Percentiles rank a stretch among this genome's conserved stretches.
These are phyloP conservation scores for Brassica incana DNA, from an alignment of 345 rosid genomes.

Conservation along the genomic window DNA sequence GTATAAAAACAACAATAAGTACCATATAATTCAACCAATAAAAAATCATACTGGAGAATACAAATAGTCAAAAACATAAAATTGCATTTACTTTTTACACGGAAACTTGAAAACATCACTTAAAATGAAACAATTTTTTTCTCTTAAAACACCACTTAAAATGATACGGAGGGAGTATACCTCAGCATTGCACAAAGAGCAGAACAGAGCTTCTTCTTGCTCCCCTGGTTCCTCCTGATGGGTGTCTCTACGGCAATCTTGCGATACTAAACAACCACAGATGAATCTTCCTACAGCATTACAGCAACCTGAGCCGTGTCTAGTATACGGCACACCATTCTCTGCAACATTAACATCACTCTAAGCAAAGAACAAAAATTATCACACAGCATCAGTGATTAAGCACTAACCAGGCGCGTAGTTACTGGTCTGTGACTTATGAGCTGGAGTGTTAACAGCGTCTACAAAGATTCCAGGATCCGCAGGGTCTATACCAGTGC, in stretches of 20 bases:
- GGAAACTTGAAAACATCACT: no score
- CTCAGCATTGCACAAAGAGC: constrained; percentile 94
- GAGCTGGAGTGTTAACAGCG: constrained; percentile 49
- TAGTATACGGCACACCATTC: constrained; percentile 45
- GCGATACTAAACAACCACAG: constrained; percentile 61
- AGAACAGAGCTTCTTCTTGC: constrained; percentile 72
- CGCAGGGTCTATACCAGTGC: constrained; percentile 93
- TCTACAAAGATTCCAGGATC: constrained; percentile 83
- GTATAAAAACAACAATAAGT: no score
- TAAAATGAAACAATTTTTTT: no score
- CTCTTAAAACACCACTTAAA: no score
- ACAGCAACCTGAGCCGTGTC: constrained; percentile 51
- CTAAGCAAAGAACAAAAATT: not conserved
- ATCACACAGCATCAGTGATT: not conserved
- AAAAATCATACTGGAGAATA: no score
- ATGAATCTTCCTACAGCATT: constrained; percentile 52
- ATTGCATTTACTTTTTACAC: no score
- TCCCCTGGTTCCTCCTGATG: constrained; percentile 50
- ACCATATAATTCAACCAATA: no score
- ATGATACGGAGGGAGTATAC: constrained; percentile 32
- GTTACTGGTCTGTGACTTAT: constrained; percentile 52
- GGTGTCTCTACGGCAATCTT: constrained; percentile 75
- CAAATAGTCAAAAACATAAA: no score
- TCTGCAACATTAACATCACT: constrained; percentile 38
- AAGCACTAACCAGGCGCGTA: constrained; percentile 17